Conservation (phyloP, 2,329 filamentous ascomycete species). For the Penicillium griseofulvum region DNA sequence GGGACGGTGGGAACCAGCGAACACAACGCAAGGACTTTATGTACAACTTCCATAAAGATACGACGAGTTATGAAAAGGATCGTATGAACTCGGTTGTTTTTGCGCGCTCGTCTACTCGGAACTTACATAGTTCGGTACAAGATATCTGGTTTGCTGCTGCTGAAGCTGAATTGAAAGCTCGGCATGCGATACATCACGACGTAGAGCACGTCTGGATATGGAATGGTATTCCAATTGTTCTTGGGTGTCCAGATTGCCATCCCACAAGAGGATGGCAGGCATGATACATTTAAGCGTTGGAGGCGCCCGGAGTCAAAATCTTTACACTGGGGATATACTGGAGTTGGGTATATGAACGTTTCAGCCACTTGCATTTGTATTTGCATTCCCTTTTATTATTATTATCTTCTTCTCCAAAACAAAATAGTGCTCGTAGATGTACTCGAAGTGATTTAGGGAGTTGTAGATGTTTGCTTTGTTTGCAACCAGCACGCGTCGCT, state of each 20-base stretch:
- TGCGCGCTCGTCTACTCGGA: conserved; percentile 27
- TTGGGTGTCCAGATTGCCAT: conserved; percentile 37
- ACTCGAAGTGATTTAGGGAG: neutral
- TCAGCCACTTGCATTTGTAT: conserved; percentile 2
- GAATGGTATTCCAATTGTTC: conserved; percentile 36
- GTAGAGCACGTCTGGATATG: conserved; percentile 34
- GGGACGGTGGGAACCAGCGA: conserved; percentile 41
- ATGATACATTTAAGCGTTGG: conserved; percentile 23
- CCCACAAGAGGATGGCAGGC: conserved; percentile 31
- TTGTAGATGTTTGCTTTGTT: conserved; percentile 20
- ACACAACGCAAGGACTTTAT: conserved; percentile 45
- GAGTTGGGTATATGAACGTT: neutral
- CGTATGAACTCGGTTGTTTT: conserved; percentile 41
- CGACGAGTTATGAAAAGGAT: conserved; percentile 37
- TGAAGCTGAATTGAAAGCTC: conserved; percentile 28
- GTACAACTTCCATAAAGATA: conserved; percentile 44
- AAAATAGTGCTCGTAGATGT: neutral
- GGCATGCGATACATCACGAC: conserved; percentile 33
- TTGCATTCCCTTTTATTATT: neutral
- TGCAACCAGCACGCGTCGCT: conserved; percentile 19
- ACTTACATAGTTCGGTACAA: conserved; percentile 32
- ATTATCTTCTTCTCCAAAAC: neutral
- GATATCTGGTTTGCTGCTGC: conserved; percentile 44
- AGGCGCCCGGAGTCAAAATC: conserved; percentile 12
- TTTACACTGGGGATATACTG: neutral